Base-by-base conservation (phyloP, 2,329 filamentous ascomycete genomes). In the Chrysoporthe deuterocubensis region DNA sequence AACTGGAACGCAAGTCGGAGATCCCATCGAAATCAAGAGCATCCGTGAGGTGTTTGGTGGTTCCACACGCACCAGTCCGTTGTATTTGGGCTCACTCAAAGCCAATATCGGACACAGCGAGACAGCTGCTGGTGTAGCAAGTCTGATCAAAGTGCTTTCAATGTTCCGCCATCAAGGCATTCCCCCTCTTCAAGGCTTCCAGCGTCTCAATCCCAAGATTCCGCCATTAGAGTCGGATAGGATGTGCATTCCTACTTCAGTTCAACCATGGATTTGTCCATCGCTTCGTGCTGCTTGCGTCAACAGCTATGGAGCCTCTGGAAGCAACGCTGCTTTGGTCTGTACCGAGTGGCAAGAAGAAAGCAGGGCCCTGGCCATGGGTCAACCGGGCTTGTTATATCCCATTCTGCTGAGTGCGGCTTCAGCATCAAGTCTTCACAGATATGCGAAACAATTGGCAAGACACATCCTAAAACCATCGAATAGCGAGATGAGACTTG, bases 261-360 rank as follows among this genome's bases (percentile, higher is more conserved):
- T 69, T 2, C 54, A 57, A 8, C 68, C 73, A 0, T 78, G 75
- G 77, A 37, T 67, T 0, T 64, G 7, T 1, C 32, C 58, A 1
- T 9, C 5, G 9, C 67, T 63, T 16, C 70, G 56, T 42, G 70
- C 61, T 1, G 72, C 74, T 0, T 66, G 74, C 5, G 71, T 79
- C 66, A 80, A 80, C 68, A 80, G 76, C 68, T 80, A 80, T 65
- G 78, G 79, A 1, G 79, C 79, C 0, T 73, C 71, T 5, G 78
- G 76, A 0, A 74, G 69, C 42, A 78, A 77, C 43, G 70, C 74
- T 0, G 68, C 71, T 40, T 40, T 40, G 37, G 37, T 40, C 37
- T 40, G 37, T 40, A 40, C 37, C 37, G 37, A 40, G 9, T 40
- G 37, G 37, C 37, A 40, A 40, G 37, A 40, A 9, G 9, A 9